Conservation (phyloP, 495 filamentous ascomycete species). For the Penicillium roqueforti region DNA sequence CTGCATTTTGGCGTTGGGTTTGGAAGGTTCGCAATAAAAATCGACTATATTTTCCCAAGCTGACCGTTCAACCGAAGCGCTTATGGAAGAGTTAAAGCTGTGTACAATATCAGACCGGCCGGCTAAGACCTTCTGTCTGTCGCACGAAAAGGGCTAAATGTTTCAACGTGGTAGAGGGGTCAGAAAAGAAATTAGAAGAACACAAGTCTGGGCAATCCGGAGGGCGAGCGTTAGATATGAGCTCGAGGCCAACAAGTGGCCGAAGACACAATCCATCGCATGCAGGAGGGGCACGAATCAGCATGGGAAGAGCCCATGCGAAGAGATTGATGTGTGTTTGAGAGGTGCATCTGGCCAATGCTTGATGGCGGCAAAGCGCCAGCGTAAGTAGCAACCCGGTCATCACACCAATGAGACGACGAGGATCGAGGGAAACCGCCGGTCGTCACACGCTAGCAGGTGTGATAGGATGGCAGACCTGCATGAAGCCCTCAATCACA, state of each 20-base stretch:
- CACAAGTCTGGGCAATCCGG: constrained; percentile 20
- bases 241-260: constrained; percentile 16
- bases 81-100: constrained; percentile 6
- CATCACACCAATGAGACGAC: constrained; percentile 35
- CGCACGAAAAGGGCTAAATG: constrained; percentile 24
- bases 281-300: constrained; percentile 38
- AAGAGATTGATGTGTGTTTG: constrained; percentile 26
- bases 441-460: constrained; percentile 42
- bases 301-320: constrained; percentile 15
- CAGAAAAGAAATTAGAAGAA: constrained; percentile 10
- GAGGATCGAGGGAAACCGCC: constrained; percentile 16
- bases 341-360: constrained; percentile 43
- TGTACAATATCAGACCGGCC: constrained; percentile 39
- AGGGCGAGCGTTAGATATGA: constrained; percentile 30
- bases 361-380: constrained; percentile 38
- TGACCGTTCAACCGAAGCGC: constrained; percentile 7
- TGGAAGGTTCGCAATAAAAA: neutral
- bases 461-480: constrained; percentile 39
- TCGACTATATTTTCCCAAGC: constrained; percentile 1
- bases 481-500: constrained; percentile 28
- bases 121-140: constrained; percentile 35
- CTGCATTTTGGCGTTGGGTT: constrained; percentile 22
- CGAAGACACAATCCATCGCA: constrained; percentile 11
- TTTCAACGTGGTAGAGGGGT: constrained; percentile 1
- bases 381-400: constrained; percentile 22